These are phyloP conservation scores for Ogataea trehaloabstinens DNA, from an alignment of 805 yeast genomes.

Conservation along the genomic window DNA sequence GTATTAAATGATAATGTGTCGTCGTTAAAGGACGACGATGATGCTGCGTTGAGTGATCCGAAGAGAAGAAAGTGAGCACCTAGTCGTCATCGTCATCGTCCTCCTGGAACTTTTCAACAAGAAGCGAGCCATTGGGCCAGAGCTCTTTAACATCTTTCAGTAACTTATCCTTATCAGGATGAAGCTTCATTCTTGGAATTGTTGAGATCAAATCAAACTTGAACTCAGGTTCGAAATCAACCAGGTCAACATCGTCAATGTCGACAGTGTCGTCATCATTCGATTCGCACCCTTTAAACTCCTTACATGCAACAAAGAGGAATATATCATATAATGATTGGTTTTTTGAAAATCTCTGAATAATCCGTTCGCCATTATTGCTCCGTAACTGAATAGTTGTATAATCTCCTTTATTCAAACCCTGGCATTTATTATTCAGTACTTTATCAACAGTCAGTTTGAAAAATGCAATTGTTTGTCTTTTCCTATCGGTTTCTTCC, in stretches of 20 bases:
- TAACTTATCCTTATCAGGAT: conserved; percentile 15
- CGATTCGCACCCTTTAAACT: conserved; percentile 21
- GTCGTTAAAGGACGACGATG: conserved; percentile 16
- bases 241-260: conserved; percentile 7
- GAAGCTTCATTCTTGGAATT: conserved; percentile 33
- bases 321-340: conserved; percentile 48
- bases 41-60: conserved; percentile 5
- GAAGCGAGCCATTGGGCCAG: conserved; percentile 39
- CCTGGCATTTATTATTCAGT: conserved; percentile 6
- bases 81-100: conserved; percentile 10
- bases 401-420: conserved; percentile 29
- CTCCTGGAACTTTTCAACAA: conserved; percentile 28
- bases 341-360: conserved; percentile 40
- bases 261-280: conserved; percentile 13
- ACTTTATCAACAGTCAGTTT: conserved; percentile 10
- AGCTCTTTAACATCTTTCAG: conserved; percentile 29
- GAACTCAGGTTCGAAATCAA: conserved; percentile 25
- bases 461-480: conserved; percentile 24
- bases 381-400: conserved; percentile 52
- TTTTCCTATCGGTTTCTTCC: conserved; percentile 15
- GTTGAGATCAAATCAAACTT: conserved; percentile 35
- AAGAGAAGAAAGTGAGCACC: conserved; percentile 23
- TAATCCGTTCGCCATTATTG: conserved; percentile 50
- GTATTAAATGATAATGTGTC: conserved; percentile 52
- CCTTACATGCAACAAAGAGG: conserved; percentile 44